Conservation (phyloP, 1,284 basidiomycete species). For the Thelephora terrestris region DNA sequence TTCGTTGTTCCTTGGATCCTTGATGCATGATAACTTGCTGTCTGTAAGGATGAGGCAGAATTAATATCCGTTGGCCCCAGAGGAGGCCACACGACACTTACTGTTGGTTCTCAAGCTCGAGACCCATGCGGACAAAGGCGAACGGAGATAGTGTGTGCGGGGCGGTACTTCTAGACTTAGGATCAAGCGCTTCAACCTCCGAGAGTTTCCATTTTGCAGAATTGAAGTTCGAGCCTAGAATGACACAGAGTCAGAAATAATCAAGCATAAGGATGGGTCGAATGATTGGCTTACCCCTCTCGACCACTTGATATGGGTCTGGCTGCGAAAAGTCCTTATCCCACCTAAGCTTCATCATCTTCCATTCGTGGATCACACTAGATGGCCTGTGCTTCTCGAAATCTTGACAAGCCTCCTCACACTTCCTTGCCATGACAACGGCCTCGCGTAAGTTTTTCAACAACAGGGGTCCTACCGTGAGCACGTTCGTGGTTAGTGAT, state of each 20-base stretch:
- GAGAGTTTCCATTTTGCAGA: neutral
- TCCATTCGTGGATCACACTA: slow-evolving; percentile 1
- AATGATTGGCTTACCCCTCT: slow-evolving; percentile 1
- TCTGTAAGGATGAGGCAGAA: no score
- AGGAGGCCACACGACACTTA: no score
- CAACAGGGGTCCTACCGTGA: neutral
- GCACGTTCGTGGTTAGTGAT: no score
- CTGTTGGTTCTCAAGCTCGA: no score
- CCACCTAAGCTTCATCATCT: slow-evolving; percentile 1
- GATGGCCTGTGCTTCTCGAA: neutral
- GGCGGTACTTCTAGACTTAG: neutral
- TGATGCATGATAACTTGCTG: neutral
- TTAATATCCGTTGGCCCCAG: no score
- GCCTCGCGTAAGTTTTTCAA: neutral
- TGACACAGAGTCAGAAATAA: neutral
- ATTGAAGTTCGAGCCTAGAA: neutral
- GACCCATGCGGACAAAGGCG: no score
- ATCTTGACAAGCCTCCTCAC: no score
- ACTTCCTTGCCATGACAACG: neutral
- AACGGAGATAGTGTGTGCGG: slow-evolving; percentile 2
- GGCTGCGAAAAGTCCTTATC: slow-evolving; percentile 2
- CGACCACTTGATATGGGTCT: slow-evolving; percentile 3
- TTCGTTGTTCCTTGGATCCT: no score
- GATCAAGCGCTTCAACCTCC: neutral
- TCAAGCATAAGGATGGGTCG: no score